Conservation (phyloP, 2,329 filamentous ascomycete genomes). For the Colletotrichum filicis region DNA sequence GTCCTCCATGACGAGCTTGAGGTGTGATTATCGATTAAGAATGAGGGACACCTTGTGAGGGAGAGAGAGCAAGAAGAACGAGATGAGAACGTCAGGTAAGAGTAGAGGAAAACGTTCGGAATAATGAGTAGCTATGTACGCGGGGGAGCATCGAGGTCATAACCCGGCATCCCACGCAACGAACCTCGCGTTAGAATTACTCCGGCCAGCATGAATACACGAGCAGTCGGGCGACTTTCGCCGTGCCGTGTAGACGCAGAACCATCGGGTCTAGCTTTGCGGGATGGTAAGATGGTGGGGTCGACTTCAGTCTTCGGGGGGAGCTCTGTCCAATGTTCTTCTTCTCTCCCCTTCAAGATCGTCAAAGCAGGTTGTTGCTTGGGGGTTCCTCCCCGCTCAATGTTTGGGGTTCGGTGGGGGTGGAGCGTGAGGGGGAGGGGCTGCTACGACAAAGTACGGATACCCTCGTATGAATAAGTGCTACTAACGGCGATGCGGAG, state of each 20-base stretch:
- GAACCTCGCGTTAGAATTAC: slow-evolving; percentile 27
- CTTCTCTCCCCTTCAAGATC: neutral
- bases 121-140: neutral
- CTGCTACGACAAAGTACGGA: neutral
- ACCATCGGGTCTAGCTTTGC: neutral
- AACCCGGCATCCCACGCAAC: slow-evolving; percentile 12
- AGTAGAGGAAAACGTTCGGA: neutral
- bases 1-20: slow-evolving; percentile 19
- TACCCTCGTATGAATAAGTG: neutral
- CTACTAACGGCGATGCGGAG: neutral
- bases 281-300: slow-evolving; percentile 15
- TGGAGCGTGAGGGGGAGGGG: slow-evolving; percentile 16
- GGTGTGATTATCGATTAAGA: neutral
- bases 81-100: neutral
- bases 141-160: neutral
- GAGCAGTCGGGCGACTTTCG: neutral
- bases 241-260: slow-evolving; percentile 3
- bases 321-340: slow-evolving; percentile 14
- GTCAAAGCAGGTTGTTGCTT: slow-evolving; percentile 2
- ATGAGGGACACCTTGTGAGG: neutral
- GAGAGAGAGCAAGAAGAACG: neutral
- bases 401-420: slow-evolving; percentile 24
- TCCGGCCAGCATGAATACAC: slow-evolving; percentile 14
- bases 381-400: neutral
- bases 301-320: neutral